phyloP scores from a whole-genome alignment of 2,329 filamentous ascomycete genomes.

The Fusarium torulosum region DNA sequence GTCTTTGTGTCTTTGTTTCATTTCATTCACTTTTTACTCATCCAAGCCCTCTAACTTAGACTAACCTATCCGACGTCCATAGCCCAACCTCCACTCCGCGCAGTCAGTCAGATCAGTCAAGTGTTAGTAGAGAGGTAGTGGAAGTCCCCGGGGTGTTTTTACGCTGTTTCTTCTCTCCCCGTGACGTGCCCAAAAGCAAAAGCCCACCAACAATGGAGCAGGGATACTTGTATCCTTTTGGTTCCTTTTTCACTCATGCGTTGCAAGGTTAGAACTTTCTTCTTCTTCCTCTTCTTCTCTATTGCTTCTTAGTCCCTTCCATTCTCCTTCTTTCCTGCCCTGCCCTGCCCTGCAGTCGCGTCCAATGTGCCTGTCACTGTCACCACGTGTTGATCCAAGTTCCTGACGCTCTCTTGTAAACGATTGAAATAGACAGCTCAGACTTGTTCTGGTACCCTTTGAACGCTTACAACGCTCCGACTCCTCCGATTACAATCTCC shows the following conservation, averaged over 20 bases:
- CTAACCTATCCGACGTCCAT: neutral
- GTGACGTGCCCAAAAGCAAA: slow-evolving; percentile 23
- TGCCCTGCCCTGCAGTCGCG: slow-evolving; percentile 8
- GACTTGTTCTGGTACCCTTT: slow-evolving; percentile 38
- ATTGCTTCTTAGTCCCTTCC: neutral
- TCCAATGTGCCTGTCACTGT: slow-evolving; percentile 10
- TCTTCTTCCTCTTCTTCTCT: slow-evolving; percentile 3
- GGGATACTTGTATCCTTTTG: slow-evolving; percentile 39
- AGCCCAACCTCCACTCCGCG: neutral
- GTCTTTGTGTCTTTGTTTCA: slow-evolving; percentile 20
- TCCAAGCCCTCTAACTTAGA: neutral
- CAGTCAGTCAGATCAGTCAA: neutral
- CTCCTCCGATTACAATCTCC: slow-evolving; percentile 39
- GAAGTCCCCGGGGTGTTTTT: slow-evolving; percentile 13
- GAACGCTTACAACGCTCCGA: slow-evolving; percentile 27
- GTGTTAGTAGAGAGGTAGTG: neutral
- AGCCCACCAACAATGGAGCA: slow-evolving; percentile 44
- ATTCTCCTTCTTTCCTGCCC: neutral
- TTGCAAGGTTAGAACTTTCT: slow-evolving; percentile 46
- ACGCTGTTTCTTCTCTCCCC: slow-evolving; percentile 30
- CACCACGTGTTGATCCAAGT: slow-evolving; percentile 27
- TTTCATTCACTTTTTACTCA: neutral
- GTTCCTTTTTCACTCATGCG: slow-evolving; percentile 39
- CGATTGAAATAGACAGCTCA: slow-evolving; percentile 41
- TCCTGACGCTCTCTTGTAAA: slow-evolving; percentile 43